These are phyloP conservation scores for Xylaria castorea DNA, from an alignment of 495 filamentous ascomycete genomes.

Conservation along the genomic window DNA sequence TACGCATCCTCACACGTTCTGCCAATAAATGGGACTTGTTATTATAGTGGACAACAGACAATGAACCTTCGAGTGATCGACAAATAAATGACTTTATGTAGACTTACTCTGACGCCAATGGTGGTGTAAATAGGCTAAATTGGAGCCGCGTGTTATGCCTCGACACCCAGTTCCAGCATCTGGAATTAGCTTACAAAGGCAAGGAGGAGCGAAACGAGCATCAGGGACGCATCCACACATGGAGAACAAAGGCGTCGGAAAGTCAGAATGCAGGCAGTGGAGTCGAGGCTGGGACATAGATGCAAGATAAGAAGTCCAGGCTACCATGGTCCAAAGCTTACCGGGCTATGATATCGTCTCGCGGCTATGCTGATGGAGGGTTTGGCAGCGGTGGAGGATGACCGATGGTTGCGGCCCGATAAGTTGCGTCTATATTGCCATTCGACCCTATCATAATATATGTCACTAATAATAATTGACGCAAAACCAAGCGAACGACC, in stretches of 20 bases:
- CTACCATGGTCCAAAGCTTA: conserved; percentile 13
- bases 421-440: conserved; percentile 25
- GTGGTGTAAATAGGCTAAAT: conserved; percentile 25
- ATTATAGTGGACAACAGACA: conserved; percentile 19
- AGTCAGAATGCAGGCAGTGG: conserved; percentile 14
- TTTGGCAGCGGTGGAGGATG: conserved; percentile 24
- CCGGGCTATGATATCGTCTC: conserved; percentile 12
- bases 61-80: neutral
- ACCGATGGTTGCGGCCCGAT: conserved; percentile 29
- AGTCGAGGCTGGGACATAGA: conserved; percentile 5
- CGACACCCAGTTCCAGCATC: neutral
- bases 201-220: conserved; percentile 1
- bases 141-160: conserved; percentile 5
- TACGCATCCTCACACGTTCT: neutral
- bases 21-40: neutral
- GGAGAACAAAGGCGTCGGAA: neutral
- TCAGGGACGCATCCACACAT: conserved; percentile 5
- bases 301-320: conserved; percentile 26
- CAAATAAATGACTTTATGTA: conserved; percentile 18
- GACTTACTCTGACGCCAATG: conserved; percentile 8
- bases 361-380: conserved; percentile 23
- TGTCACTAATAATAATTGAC: conserved; percentile 11
- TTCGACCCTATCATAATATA: conserved; percentile 2
- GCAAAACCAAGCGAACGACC: conserved; percentile 9
- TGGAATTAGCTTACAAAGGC: neutral